These are phyloP conservation scores for Naumovozyma dairenensis DNA, from an alignment of 805 yeast genomes.

Conservation along the genomic window DNA sequence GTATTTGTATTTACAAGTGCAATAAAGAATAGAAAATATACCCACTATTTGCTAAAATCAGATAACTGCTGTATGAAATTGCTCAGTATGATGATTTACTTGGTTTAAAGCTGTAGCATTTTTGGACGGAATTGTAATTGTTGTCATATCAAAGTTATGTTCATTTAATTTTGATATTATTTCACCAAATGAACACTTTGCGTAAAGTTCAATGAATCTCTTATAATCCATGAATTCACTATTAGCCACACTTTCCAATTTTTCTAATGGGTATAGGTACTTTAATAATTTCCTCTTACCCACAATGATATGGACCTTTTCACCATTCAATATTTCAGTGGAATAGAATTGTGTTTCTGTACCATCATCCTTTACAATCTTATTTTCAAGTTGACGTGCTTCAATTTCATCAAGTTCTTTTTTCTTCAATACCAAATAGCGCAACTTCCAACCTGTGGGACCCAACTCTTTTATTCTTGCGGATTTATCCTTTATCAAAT, in stretches of 20 bases:
- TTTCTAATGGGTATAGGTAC: constrained; percentile 43
- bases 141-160: constrained; percentile 30
- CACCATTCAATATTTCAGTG: constrained; percentile 34
- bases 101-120: too few species aligned
- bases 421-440: constrained; percentile 56
- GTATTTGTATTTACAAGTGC: too few species aligned
- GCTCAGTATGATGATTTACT: too few species aligned
- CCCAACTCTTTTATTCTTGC: constrained; percentile 91
- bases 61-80: too few species aligned
- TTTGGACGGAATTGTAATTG: constrained; percentile 21
- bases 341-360: constrained; percentile 38
- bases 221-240: constrained; percentile 39
- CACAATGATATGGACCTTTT: constrained; percentile 40
- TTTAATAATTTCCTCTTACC: constrained; percentile 59
- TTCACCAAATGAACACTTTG: constrained; percentile 9
- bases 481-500: constrained; percentile 74
- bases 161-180: constrained; percentile 12
- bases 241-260: constrained; percentile 33
- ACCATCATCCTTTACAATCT: constrained; percentile 26
- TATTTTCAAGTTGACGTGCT: constrained; percentile 30
- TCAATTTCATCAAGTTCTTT: constrained; percentile 32
- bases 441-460: constrained; percentile 81
- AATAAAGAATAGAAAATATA: too few species aligned
- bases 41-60: too few species aligned
- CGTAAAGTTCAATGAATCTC: constrained; percentile 41